Evolutionary conservation across 2,329 filamentous ascomycete genomes (phyloP).

Genomic region (Trichoderma sp.): DNA sequence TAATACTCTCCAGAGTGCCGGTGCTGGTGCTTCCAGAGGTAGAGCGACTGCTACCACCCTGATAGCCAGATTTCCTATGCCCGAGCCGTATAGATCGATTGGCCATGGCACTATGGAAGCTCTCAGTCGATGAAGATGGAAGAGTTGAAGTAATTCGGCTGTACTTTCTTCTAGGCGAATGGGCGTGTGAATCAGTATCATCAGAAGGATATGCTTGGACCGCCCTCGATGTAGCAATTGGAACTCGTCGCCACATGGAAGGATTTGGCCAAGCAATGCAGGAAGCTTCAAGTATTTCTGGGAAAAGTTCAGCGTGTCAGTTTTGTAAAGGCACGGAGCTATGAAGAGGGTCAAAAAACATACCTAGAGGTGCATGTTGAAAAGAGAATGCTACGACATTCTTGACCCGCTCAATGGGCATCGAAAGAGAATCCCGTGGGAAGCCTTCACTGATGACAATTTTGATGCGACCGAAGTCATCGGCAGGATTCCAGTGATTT

Average conservation of each 20-base stretch:
- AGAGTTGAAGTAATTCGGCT: neutral
- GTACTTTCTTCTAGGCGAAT: slow-evolving; percentile 54
- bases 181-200: slow-evolving; percentile 56
- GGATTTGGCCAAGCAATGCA: slow-evolving; percentile 79
- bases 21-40: slow-evolving; percentile 12
- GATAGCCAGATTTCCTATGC: neutral
- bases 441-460: slow-evolving; percentile 74
- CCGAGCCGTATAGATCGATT: neutral
- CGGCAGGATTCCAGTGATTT: slow-evolving; percentile 67
- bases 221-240: slow-evolving; percentile 40
- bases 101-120: neutral
- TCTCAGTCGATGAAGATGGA: neutral
- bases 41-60: neutral
- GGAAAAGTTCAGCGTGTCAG: neutral
- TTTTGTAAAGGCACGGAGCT: too few relatives aligned
- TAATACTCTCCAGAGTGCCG: slow-evolving; percentile 24
- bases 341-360: neutral
- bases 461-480: slow-evolving; percentile 72
- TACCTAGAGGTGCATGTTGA: slow-evolving; percentile 77
- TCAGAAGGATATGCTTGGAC: slow-evolving; percentile 43
- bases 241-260: slow-evolving; percentile 60
- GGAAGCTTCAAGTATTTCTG: slow-evolving; percentile 67
- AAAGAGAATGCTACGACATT: slow-evolving; percentile 79
- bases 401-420: slow-evolving; percentile 63
- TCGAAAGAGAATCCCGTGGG: slow-evolving; percentile 47